Percentiles rank a stretch among this genome's conserved stretches.
Evolutionary conservation across 2,329 filamentous ascomycete genomes (phyloP).

Genomic region (Diaporthe ilicicola): DNA sequence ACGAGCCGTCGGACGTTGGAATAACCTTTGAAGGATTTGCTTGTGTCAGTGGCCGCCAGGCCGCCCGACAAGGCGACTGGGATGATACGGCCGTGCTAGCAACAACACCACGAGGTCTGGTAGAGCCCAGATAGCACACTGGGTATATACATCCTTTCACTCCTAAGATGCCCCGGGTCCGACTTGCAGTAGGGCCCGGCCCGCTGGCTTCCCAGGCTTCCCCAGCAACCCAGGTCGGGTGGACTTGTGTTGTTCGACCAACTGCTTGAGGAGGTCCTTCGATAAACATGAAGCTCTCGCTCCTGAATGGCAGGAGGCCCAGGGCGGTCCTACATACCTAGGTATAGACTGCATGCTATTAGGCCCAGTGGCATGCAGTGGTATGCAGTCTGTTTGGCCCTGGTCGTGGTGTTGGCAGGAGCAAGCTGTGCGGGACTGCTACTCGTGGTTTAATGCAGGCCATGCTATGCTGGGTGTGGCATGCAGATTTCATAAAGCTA

Average conservation of each 20-base stretch:
- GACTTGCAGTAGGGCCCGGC: background rate
- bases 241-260: too few species aligned
- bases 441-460: background rate
- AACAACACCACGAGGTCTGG: background rate
- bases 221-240: background rate
- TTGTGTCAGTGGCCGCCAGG: background rate
- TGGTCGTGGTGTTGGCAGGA: background rate
- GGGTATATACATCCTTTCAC: background rate
- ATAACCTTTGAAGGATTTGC: conserved; percentile 4
- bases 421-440: background rate
- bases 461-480: background rate
- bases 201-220: background rate
- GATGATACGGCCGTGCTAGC: background rate
- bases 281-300: too few species aligned
- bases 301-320: too few species aligned
- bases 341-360: too few species aligned
- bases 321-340: too few species aligned
- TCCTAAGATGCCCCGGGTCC: background rate
- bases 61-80: background rate
- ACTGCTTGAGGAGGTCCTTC: too few species aligned
- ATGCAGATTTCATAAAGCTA: background rate
- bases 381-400: background rate
- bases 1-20: background rate
- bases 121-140: background rate
- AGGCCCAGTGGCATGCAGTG: background rate